Conservation (phyloP, 2,329 filamentous ascomycete genomes). For the Diaporthe ilicicola region DNA sequence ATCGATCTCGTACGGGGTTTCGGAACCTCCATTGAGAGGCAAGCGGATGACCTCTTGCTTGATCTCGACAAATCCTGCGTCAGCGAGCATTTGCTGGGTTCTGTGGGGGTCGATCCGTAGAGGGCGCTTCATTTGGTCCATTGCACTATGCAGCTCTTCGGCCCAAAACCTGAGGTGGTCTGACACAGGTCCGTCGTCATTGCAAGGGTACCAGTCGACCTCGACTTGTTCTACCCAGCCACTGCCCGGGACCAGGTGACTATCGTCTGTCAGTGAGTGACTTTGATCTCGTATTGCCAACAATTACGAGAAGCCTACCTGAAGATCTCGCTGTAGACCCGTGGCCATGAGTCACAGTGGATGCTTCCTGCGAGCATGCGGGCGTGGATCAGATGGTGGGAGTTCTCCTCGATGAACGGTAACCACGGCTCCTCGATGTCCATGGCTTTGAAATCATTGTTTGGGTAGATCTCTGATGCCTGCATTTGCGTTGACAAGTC, state of each 20-base stretch:
- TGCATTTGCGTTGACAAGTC: slow-evolving; percentile 31
- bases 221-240: slow-evolving; percentile 89
- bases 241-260: slow-evolving; percentile 77
- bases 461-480: slow-evolving; percentile 64
- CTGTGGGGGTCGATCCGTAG: slow-evolving; percentile 64
- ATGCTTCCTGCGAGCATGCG: slow-evolving; percentile 83
- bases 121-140: slow-evolving; percentile 69
- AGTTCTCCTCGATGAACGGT: slow-evolving; percentile 49
- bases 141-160: slow-evolving; percentile 71
- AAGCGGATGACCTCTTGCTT: slow-evolving; percentile 73
- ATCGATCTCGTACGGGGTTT: slow-evolving; percentile 69
- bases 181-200: slow-evolving; percentile 71
- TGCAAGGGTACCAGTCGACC: slow-evolving; percentile 81
- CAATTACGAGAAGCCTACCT: slow-evolving; percentile 54
- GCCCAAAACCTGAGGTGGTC: slow-evolving; percentile 71
- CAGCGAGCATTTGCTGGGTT: slow-evolving; percentile 68
- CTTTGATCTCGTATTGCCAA: not conserved
- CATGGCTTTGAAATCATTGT: slow-evolving; percentile 73
- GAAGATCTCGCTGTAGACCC: slow-evolving; percentile 76
- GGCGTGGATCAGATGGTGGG: slow-evolving; percentile 86
- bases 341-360: slow-evolving; percentile 68
- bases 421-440: slow-evolving; percentile 83
- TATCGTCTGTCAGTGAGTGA: slow-evolving; percentile 46
- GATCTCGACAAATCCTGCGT: slow-evolving; percentile 83
- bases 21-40: slow-evolving; percentile 78